phyloP scores from a whole-genome alignment of 805 yeast species.

The Ogataea dorogensis region DNA sequence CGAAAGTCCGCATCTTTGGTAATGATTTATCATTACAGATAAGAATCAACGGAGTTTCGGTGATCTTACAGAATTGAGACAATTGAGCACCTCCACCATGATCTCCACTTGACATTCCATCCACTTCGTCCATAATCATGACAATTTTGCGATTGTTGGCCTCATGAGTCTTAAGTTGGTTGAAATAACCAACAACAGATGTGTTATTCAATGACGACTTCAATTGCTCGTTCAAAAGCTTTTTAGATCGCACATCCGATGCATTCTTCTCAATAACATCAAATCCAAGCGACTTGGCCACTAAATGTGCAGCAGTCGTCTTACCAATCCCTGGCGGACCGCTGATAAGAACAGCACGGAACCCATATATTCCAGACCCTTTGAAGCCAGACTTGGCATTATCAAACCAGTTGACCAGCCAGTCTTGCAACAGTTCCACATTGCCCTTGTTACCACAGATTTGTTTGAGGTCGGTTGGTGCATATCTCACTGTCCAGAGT shows the following conservation, averaged over 20 bases:
- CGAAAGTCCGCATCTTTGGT: constrained; percentile 97
- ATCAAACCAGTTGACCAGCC: constrained; percentile 79
- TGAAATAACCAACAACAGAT: constrained; percentile 77
- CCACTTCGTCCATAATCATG: constrained; percentile 97
- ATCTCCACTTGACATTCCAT: constrained; percentile 99
- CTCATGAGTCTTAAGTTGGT: constrained; percentile 27
- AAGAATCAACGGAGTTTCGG: constrained; percentile 85
- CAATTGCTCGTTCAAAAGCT: constrained; percentile 64
- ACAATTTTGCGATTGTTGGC: constrained; percentile 56
- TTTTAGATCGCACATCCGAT: constrained; percentile 86
- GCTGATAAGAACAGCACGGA: constrained; percentile 79
- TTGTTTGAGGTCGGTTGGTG: constrained; percentile 73
- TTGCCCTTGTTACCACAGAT: constrained; percentile 89
- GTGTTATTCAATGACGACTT: constrained; percentile 75
- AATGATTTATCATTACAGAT: constrained; percentile 90
- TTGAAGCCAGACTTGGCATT: constrained; percentile 56
- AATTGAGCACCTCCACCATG: constrained; percentile 97
- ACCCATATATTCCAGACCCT: constrained; percentile 64
- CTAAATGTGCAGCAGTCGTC: constrained; percentile 76
- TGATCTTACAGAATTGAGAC: constrained; percentile 79
- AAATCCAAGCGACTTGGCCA: constrained; percentile 67
- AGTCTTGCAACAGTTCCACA: constrained; percentile 59
- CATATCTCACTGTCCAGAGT: constrained; percentile 92
- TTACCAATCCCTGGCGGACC: constrained; percentile 90
- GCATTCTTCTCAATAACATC: constrained; percentile 80